These are phyloP conservation scores for Baorangia bicolor DNA, from an alignment of 768 basidiomycete species.

Conservation along the genomic window DNA sequence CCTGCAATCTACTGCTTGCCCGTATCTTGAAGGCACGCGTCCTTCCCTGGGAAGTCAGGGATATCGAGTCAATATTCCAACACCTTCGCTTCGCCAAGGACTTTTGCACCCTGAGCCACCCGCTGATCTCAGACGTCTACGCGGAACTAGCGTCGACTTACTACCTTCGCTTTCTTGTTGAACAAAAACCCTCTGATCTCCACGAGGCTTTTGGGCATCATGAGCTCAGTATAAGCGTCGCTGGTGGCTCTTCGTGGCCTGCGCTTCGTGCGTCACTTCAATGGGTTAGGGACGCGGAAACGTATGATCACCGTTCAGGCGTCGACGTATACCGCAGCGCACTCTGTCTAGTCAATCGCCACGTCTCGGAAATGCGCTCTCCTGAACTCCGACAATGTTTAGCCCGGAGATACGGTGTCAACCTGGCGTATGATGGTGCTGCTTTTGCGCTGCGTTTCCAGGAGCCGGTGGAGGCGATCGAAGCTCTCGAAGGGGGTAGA, in stretches of 20 bases:
- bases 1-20: constrained; percentile 21
- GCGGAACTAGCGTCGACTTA: constrained; percentile 22
- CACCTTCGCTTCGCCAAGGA: constrained; percentile 27
- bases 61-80: constrained; percentile 27
- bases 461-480: constrained; percentile 28
- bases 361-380: constrained; percentile 16
- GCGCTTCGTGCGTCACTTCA: constrained; percentile 22
- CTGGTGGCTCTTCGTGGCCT: constrained; percentile 14
- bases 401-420: constrained; percentile 7
- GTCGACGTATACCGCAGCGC: constrained; percentile 30
- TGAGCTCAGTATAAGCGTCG: constrained; percentile 20
- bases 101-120: constrained; percentile 18
- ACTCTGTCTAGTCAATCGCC: constrained; percentile 24
- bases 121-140: constrained; percentile 22
- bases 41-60: constrained; percentile 22
- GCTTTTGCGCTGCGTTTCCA: constrained; percentile 26
- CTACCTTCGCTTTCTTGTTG: constrained; percentile 27
- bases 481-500: constrained; percentile 32
- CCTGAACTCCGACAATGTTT: constrained; percentile 18
- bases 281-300: constrained; percentile 24
- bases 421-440: constrained; percentile 29
- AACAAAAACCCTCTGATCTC: constrained; percentile 18
- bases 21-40: constrained; percentile 23
- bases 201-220: constrained; percentile 27
- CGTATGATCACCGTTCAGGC: constrained; percentile 24